Base-by-base conservation (phyloP, 176 grass and related monocot species). In the Guadua angustifolia region DNA sequence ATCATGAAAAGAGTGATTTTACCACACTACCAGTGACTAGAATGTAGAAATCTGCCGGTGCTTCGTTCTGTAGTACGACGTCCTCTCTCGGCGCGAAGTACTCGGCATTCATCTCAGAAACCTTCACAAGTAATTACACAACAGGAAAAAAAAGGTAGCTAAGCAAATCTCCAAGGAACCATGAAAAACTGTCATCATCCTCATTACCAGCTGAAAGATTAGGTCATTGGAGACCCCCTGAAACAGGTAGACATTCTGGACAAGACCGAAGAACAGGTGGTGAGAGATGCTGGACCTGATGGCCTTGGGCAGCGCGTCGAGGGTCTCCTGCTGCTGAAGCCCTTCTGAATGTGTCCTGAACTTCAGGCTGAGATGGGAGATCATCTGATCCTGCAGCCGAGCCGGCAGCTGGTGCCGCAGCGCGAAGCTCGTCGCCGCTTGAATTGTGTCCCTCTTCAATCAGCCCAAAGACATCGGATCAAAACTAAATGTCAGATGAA, bases 51-150 rank as follows among this genome's bases (percentile, higher is more conserved):
- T 93, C 95, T 3, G 87, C 66, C 10, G 95, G 95, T 17, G 89
- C 80, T 67, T 95, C 93, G 71, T 98, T 98, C 79, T 95, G 88
- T 69, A 98, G 83, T 22, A 98, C 92, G 38, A 95, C 78, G 75
- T 95, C 93, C 79, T 98, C 95, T 39, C 85, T 78, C 4, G 92
- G 95, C 21, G 95, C 89, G 66, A 92, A 98, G 86, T 95, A 98
- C 50, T 98, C 93, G 17, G 87, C 89, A 45, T 50, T 91, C 95
- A 95, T 98, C 83, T 98, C 93, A 22, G 93, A 86, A 58, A 98
- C 95, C 95, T 90, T 53, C 74, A 76, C 15, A 22, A 14, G 35
- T 7, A 61, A 78, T 70, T 44, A 1, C 14, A n/a, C 13, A 2
- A 13, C 13, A 53, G 6, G 35, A 2, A 36, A 58, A 21, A 21